A percentile compares a stretch with the other conserved stretches of the same genome.
Conservation (phyloP, 2,329 filamentous ascomycete genomes). For the Nigrograna mackinnonii region DNA sequence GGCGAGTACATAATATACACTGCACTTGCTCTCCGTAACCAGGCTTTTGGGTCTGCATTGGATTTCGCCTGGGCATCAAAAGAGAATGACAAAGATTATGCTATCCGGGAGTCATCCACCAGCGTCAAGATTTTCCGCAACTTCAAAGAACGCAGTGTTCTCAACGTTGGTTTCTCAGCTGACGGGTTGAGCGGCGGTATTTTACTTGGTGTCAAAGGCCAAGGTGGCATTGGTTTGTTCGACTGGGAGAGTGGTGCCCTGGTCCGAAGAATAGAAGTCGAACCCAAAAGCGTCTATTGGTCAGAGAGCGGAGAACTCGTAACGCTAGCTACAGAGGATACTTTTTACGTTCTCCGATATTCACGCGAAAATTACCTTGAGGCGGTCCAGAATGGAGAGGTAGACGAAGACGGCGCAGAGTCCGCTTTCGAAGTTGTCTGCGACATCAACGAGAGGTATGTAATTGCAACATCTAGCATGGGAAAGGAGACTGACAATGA, state of each 20-base stretch:
- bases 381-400: constrained; percentile 77
- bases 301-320: constrained; percentile 95
- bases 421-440: constrained; percentile 95
- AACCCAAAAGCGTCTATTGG: constrained; percentile 82
- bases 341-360: constrained; percentile 91
- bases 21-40: constrained; percentile 93
- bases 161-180: constrained; percentile 94
- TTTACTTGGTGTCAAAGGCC: constrained; percentile 89
- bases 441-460: constrained; percentile 84
- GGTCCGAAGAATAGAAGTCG: constrained; percentile 87
- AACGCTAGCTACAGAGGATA: constrained; percentile 89
- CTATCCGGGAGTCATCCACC: constrained; percentile 90
- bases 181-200: constrained; percentile 89
- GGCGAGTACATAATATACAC: constrained; percentile 99
- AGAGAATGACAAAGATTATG: constrained; percentile 98
- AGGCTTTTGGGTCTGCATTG: constrained; percentile 91
- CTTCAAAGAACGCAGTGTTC: constrained; percentile 90
- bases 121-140: constrained; percentile 98
- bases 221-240: constrained; percentile 93
- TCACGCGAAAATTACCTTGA: constrained; percentile 87
- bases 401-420: constrained; percentile 91
- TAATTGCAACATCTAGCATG: no score
- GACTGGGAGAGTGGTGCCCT: constrained; percentile 92
- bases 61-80: constrained; percentile 98
- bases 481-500: background rate